Percentiles rank a stretch among this genome's conserved stretches.
Evolutionary conservation across 352 stramenopile species (phyloP).

Genomic region (Phytophthora hibernalis): DNA sequence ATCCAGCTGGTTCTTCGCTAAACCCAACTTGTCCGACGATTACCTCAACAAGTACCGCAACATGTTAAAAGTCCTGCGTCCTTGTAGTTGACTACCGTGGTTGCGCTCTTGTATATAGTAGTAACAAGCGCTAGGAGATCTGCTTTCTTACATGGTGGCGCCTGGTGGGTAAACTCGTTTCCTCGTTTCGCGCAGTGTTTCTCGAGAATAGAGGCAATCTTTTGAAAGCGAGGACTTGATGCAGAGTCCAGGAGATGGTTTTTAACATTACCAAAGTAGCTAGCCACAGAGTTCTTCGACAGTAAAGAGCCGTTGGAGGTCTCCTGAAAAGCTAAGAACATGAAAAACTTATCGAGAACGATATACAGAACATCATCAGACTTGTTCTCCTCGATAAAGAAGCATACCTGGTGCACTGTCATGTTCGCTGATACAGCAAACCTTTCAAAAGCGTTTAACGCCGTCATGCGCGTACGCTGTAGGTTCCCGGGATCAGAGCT

Average conservation of each 20-base stretch:
- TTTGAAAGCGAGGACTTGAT: background rate
- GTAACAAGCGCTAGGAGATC: background rate
- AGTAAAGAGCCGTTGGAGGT: background rate
- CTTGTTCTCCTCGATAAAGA: background rate
- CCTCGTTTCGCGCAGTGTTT: background rate
- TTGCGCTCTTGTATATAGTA: background rate
- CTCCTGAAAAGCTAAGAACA: background rate
- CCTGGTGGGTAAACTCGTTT: background rate
- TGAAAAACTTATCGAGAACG: background rate
- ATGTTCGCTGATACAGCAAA: background rate
- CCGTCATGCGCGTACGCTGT: background rate
- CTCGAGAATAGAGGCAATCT: background rate
- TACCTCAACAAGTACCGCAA: background rate
- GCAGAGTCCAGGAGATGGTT: background rate
- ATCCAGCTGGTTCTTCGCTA: too few species aligned
- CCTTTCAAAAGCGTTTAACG: background rate
- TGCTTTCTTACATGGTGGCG: background rate
- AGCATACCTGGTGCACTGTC: background rate
- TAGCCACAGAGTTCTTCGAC: background rate
- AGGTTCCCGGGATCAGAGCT: background rate
- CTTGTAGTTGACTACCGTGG: background rate
- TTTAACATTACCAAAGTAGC: background rate
- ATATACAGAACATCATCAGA: background rate
- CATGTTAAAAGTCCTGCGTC: background rate
- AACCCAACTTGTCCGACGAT: too few species aligned